Percentiles rank a stretch among this genome's conserved stretches.
phyloP scores from a whole-genome alignment of 768 basidiomycete species.

The Rhodotorula graminis region DNA sequence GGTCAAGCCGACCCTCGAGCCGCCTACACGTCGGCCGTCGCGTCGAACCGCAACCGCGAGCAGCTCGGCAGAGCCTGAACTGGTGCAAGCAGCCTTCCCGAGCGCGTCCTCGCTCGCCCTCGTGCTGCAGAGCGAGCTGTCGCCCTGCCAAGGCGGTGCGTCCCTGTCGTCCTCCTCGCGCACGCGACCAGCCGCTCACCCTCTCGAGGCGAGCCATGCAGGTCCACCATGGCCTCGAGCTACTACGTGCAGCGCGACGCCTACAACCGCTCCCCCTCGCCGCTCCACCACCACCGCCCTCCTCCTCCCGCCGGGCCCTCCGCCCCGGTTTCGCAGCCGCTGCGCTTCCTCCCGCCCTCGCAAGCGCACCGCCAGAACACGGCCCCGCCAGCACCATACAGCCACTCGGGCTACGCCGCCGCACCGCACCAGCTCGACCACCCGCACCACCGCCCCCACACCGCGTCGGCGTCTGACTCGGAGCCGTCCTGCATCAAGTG shows the following conservation, averaged over 20 bases:
- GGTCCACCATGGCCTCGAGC: background rate
- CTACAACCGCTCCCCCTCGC: background rate
- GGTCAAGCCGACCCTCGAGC: too few species aligned
- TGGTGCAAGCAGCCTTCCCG: too few species aligned
- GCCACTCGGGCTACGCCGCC: too few species aligned
- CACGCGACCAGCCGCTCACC: background rate
- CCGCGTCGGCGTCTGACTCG: background rate
- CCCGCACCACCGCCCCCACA: background rate
- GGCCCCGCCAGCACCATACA: background rate
- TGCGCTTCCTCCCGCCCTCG: background rate
- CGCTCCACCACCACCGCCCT: background rate
- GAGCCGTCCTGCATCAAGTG: slow-evolving; percentile 27
- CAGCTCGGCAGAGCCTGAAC: too few species aligned
- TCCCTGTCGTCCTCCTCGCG: background rate
- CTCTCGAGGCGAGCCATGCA: too few species aligned
- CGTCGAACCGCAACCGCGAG: too few species aligned
- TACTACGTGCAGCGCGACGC: background rate
- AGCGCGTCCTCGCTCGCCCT: too few species aligned
- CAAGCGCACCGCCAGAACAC: background rate
- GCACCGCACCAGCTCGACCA: background rate
- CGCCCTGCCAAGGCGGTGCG: slow-evolving; percentile 67
- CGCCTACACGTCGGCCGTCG: too few species aligned
- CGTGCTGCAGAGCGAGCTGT: too few species aligned
- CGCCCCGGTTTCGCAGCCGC: background rate
- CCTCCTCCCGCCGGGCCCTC: background rate